Conservation (phyloP, 768 basidiomycete species). For the Mycena sanguinolenta region DNA sequence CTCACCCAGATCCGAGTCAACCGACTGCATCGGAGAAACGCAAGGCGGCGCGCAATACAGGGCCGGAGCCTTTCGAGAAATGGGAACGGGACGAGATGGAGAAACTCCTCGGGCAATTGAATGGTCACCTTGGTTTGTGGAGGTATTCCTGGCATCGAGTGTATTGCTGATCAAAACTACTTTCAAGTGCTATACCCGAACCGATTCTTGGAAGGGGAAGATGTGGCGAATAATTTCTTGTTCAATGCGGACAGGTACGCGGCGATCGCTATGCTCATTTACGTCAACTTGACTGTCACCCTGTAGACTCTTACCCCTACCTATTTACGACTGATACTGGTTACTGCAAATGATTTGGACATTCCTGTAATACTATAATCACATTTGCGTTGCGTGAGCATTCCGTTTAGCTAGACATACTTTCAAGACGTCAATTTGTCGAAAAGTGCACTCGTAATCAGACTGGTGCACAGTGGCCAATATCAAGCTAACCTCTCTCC, state of each 20-base stretch:
- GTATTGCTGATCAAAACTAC: constrained; percentile 22
- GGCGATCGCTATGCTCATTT: background rate
- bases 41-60: constrained; percentile 52
- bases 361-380: background rate
- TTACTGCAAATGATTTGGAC: background rate
- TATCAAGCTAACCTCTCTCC: no score
- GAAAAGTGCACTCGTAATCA: no score
- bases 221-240: constrained; percentile 91
- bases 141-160: background rate
- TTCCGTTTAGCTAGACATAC: no score
- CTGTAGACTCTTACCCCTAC: constrained; percentile 75
- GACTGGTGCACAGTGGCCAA: no score
- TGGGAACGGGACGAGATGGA: constrained; percentile 95
- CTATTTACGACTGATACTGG: constrained; percentile 71
- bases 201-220: constrained; percentile 94
- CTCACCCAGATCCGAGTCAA: constrained; percentile 38
- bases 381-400: no score
- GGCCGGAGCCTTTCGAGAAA: constrained; percentile 81
- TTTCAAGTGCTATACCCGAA: constrained; percentile 84
- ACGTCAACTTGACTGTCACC: constrained; percentile 12
- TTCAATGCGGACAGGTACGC: constrained; percentile 88
- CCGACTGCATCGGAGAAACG: constrained; percentile 54
- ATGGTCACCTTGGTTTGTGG: constrained; percentile 88
- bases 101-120: constrained; percentile 75
- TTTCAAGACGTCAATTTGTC: no score